Evolutionary conservation across 345 rosid species (phyloP), one percentile per base, ranked within the genome.

Genomic region (Microcos paniculata): DNA sequence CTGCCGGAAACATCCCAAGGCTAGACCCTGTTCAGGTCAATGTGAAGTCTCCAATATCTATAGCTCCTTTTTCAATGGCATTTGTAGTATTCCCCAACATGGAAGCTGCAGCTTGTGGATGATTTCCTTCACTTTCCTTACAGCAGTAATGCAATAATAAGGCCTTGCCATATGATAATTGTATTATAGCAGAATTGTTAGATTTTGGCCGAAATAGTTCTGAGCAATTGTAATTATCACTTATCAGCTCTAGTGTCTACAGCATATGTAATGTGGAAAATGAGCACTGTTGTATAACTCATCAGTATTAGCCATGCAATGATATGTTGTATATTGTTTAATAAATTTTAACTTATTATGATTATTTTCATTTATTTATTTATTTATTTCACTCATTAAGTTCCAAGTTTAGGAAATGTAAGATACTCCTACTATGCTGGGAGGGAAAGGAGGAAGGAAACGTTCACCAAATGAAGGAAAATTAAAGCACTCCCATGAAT

Each of bases 81-180:
- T 93, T 96, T 82, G 71, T 96, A 77, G 98, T 88, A 26, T 72
- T 91, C 65, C 97, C 97, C 16, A 87, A 83, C 81, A 90, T 91
- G 71, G 94, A 89, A 76, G 91, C 96, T 48, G 87, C 89, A 45
- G 86, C 89, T 68, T 96, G 99, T 84, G 77, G 64, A 13, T 90
- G 80, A 77, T 72, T 49, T 24, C 12, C 69, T 42, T 23, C 21
- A 35, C 10, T 48, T 14, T 45, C 55, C 30, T 45, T 28, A 18
- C 23, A 2, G 31, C 14, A 59, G 3, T 31, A 48, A 61, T 46
- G 62, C 66, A 73, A 57, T 13, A 40, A 45, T 33, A 4, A 24
- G 42, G 70, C 28, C 23, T 62, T 78, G 69, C 53, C 66, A 63
- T 64, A 49, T 57, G 76, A 71, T 77, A 49, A 43, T 43, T n/a